phyloP scores from a whole-genome alignment of 306 rosid species.

The Quercus parvula region DNA sequence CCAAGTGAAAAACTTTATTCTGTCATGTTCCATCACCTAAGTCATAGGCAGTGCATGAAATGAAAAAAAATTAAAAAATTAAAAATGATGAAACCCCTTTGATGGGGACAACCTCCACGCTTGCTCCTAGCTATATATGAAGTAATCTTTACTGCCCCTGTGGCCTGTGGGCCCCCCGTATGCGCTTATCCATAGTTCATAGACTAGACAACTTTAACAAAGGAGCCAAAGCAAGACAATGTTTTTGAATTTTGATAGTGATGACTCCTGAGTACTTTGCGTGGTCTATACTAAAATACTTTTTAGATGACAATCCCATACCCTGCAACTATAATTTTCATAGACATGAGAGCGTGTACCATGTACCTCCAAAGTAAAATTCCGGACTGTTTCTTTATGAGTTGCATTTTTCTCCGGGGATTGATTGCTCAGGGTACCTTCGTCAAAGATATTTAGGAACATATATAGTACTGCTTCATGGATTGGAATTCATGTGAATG shows the following conservation, averaged over 20 bases:
- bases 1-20: constrained; percentile 1
- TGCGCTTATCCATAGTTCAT: constrained; percentile 29
- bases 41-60: constrained; percentile 15
- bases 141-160: constrained; percentile 1
- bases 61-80: too few species aligned
- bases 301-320: neutral
- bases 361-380: neutral
- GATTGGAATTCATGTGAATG: neutral
- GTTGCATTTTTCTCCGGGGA: neutral
- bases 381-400: neutral
- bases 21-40: constrained; percentile 13
- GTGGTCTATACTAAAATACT: constrained; percentile 28
- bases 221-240: constrained; percentile 34
- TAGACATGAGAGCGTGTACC: neutral
- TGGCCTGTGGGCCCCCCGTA: constrained; percentile 1
- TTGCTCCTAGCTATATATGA: constrained; percentile 15
- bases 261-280: too few species aligned
- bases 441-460: neutral
- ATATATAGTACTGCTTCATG: neutral
- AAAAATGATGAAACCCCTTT: constrained; percentile 8
- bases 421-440: neutral
- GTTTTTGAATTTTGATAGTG: constrained; percentile 24
- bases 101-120: constrained; percentile 12
- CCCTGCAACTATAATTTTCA: too few species aligned
- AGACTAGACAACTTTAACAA: constrained; percentile 31